These are phyloP conservation scores for Russula foetens DNA, from an alignment of 768 basidiomycete genomes.

Conservation along the genomic window DNA sequence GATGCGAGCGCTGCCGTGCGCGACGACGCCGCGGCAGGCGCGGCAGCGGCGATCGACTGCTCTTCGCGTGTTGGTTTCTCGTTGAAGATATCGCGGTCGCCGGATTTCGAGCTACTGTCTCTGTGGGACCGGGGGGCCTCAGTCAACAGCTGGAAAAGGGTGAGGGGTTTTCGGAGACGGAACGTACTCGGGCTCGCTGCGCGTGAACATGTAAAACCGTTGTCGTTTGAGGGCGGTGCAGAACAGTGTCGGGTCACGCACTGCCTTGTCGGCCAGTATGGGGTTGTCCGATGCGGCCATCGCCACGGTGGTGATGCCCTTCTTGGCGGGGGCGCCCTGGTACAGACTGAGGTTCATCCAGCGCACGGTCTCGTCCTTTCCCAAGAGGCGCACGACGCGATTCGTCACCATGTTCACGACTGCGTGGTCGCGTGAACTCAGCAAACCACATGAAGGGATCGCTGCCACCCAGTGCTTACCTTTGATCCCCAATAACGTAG, in stretches of 20 bases:
- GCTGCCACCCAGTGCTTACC: conserved; percentile 47
- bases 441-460: not conserved
- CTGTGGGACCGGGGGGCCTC: conserved; percentile 30
- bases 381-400: conserved; percentile 77
- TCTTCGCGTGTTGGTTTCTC: conserved; percentile 96
- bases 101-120: conserved; percentile 58
- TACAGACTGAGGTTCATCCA: conserved; percentile 86
- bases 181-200: conserved; percentile 74
- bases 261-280: conserved; percentile 76
- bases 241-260: conserved; percentile 85
- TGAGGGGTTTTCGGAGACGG: not conserved
- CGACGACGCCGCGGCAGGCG: conserved; percentile 36
- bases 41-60: conserved; percentile 71
- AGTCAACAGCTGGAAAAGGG: too few relatives aligned
- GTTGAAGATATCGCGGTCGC: conserved; percentile 96
- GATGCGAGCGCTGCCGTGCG: conserved; percentile 69
- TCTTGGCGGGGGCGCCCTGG: conserved; percentile 90
- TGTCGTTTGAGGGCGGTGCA: conserved; percentile 90
- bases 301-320: conserved; percentile 75
- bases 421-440: conserved; percentile 25
- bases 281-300: conserved; percentile 97
- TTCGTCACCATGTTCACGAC: conserved; percentile 95
- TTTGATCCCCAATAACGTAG: conserved; percentile 91
- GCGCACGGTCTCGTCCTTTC: conserved; percentile 89
- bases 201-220: conserved; percentile 92